Evolutionary conservation across 148 eudicot species (phyloP), one percentile per base, ranked within the genome.

Genomic region (Beta vulgaris): DNA sequence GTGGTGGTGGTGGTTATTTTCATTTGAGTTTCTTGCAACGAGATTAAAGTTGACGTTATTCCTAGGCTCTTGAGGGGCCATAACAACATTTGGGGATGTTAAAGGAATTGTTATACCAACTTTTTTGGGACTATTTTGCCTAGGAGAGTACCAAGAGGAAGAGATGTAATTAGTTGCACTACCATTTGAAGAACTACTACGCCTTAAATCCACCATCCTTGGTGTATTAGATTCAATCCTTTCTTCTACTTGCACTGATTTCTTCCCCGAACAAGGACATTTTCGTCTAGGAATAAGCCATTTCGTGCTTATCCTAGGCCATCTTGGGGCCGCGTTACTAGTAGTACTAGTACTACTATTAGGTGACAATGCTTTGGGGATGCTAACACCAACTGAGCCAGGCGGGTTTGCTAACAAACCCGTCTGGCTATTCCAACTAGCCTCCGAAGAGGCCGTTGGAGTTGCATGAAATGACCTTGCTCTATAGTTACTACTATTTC

Each of bases 371-470:
- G 75, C 78, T 46, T 74, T 86, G 34, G 81, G 57, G 2, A 60
- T 35, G 60, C 80, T 71, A 31, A 85, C 79, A 0, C 85, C 81
- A 23, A 69, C 32, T 3, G 85, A 77, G 42, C 93, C 91, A 28
- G 84, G 88, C 15, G 86, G 91, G 60, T 91, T 86, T 26, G 83
- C 60, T 19, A 88, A 71, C 48, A 93, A 86, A 57, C 93, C 98
- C 21, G 89, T 84, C 77, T 86, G 92, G 91, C 98, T 93, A 69
- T 86, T 93, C 96, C 92, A 89, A 73, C 96, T 89, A 0, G 91
- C 98, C 75, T 93, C 98, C 0, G 98, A 93, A 1, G 93, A 93
- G 76, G 89, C 96, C 0, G 93, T 89, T 32, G 96, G 98, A 19
- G 92, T 91, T 0, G 94, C 88, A 7, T 80, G 84, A 34, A 86